Percentiles rank a stretch among this genome's conserved stretches.
Evolutionary conservation across 768 basidiomycete genomes (phyloP).

Genomic region (Sarcodon sp.): DNA sequence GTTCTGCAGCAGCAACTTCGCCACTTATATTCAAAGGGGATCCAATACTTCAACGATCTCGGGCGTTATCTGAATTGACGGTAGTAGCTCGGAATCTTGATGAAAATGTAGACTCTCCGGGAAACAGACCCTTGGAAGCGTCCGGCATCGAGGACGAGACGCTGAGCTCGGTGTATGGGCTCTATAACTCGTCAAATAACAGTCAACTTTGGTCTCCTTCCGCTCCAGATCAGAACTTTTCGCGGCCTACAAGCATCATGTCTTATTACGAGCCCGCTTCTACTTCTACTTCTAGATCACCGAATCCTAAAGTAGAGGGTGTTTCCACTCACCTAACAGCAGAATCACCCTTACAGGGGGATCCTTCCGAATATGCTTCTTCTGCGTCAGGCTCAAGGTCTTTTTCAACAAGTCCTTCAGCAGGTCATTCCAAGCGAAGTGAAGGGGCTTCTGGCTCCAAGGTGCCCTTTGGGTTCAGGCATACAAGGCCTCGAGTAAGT

Average conservation of each 20-base stretch:
- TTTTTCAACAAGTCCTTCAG: not conserved
- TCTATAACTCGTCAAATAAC: constrained; percentile 7
- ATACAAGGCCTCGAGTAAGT: not conserved
- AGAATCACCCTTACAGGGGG: not conserved
- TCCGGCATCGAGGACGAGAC: constrained; percentile 7
- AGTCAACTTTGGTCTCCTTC: not conserved
- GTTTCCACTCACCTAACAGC: not conserved
- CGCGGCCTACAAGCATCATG: not conserved
- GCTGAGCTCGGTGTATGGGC: constrained; percentile 8
- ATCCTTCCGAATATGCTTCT: too few relatives aligned
- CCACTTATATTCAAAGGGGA: not conserved
- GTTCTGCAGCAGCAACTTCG: not conserved
- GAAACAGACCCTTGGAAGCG: not conserved
- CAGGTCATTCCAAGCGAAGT: not conserved
- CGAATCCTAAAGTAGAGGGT: not conserved
- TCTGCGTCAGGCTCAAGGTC: too few relatives aligned
- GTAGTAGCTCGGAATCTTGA: not conserved
- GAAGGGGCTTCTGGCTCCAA: not conserved
- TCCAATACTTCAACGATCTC: not conserved
- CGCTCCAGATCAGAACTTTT: not conserved
- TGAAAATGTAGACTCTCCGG: not conserved
- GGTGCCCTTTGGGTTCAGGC: not conserved
- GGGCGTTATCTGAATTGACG: not conserved
- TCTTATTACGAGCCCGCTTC: not conserved
- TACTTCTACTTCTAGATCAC: not conserved